Conservation (phyloP, 2,329 filamentous ascomycete genomes). For the Neonectria hederae region DNA sequence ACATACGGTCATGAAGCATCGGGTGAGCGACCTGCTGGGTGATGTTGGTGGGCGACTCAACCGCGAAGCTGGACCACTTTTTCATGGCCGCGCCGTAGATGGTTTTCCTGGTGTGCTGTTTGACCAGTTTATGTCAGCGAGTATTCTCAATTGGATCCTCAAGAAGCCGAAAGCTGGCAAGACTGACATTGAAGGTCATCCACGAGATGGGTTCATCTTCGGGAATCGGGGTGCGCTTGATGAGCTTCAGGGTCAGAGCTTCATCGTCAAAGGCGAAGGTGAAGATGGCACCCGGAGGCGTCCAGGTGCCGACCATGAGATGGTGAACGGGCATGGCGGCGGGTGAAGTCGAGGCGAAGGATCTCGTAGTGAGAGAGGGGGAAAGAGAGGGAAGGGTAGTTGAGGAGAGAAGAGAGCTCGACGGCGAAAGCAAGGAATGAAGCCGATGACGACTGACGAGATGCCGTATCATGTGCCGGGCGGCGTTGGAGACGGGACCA, state of each 20-base stretch:
- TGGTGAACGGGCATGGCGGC: slow-evolving; percentile 79
- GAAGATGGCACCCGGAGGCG: slow-evolving; percentile 87
- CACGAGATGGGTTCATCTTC: slow-evolving; percentile 89
- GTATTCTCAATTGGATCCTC: not conserved
- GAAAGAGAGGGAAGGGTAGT: not conserved
- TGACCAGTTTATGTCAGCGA: not conserved
- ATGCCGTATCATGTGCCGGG: slow-evolving; percentile 25
- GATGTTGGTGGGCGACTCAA: slow-evolving; percentile 80
- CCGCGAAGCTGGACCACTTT: slow-evolving; percentile 86
- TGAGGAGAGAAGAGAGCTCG: not conserved
- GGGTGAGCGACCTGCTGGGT: slow-evolving; percentile 78
- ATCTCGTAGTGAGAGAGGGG: slow-evolving; percentile 11
- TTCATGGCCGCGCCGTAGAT: slow-evolving; percentile 94
- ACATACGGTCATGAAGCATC: slow-evolving; percentile 78
- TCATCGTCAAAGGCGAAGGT: slow-evolving; percentile 90
- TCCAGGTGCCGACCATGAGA: slow-evolving; percentile 93
- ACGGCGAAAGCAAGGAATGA: not conserved
- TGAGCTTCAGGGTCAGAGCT: slow-evolving; percentile 74
- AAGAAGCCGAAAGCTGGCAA: not conserved
- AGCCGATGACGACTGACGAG: slow-evolving; percentile 20
- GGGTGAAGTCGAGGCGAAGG: slow-evolving; percentile 23
- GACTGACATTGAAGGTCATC: slow-evolving; percentile 88
- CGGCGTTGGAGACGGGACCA: not conserved
- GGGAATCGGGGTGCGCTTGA: slow-evolving; percentile 84
- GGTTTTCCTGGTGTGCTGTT: slow-evolving; percentile 80